Percentiles rank a stretch among this genome's conserved stretches.
Conservation (phyloP, 1,284 basidiomycete genomes). For the Trichosporon coremiiforme region DNA sequence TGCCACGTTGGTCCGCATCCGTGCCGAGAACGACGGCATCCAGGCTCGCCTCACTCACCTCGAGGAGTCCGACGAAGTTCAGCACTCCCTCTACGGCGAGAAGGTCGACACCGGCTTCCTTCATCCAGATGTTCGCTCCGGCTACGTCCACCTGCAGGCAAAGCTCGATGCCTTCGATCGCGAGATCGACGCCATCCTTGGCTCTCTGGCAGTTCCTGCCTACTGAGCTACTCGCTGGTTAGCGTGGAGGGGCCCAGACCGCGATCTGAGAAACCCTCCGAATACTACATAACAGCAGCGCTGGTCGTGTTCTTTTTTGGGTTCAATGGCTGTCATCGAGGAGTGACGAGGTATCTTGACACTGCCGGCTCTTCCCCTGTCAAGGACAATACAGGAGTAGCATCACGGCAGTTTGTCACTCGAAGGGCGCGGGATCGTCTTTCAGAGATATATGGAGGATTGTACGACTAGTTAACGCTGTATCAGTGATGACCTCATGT, state of each 20-base stretch:
- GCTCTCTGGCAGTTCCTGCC: slow-evolving; percentile 26
- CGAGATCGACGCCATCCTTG: slow-evolving; percentile 70
- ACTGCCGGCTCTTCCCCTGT: background rate
- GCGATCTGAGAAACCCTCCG: background rate
- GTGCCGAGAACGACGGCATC: slow-evolving; percentile 34
- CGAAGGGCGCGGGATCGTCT: slow-evolving; percentile 8
- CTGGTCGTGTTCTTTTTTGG: background rate
- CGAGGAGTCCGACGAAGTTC: slow-evolving; percentile 63
- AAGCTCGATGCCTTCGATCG: slow-evolving; percentile 72
- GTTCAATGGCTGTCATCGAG: background rate
- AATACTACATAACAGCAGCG: background rate
- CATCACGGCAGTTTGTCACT: background rate
- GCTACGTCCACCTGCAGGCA: slow-evolving; percentile 70
- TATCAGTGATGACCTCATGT: slow-evolving; percentile 19
- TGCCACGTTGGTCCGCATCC: slow-evolving; percentile 44
- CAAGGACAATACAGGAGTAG: slow-evolving; percentile 11
- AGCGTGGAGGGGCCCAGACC: background rate
- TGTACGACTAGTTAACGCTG: slow-evolving; percentile 18
- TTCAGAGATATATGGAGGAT: background rate
- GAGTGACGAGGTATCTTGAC: slow-evolving; percentile 2
- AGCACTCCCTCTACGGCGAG: slow-evolving; percentile 71
- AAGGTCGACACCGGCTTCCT: slow-evolving; percentile 61
- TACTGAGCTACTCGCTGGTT: background rate
- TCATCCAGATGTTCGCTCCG: slow-evolving; percentile 70
- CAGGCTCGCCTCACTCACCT: slow-evolving; percentile 28